These are phyloP conservation scores for Cystobasidium ongulense DNA, from an alignment of 768 basidiomycete genomes.

Conservation along the genomic window DNA sequence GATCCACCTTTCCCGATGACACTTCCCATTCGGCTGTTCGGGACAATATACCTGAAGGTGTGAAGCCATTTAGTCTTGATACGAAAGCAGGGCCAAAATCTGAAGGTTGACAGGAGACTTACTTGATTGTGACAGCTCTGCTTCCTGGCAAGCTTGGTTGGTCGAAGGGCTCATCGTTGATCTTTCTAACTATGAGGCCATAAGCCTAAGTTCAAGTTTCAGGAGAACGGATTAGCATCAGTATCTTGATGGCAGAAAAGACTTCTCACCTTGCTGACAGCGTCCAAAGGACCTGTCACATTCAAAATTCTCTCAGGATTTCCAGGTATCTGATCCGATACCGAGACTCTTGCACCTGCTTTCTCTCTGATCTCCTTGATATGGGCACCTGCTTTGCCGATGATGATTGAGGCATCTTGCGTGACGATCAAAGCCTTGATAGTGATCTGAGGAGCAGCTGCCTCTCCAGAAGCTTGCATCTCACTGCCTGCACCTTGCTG, in stretches of 20 bases:
- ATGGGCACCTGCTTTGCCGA: constrained; percentile 71
- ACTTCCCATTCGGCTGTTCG: constrained; percentile 97
- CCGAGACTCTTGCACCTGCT: constrained; percentile 89
- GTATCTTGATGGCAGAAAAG: constrained; percentile 9
- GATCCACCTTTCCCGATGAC: constrained; percentile 95
- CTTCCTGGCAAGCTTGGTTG: constrained; percentile 95
- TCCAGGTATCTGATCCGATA: constrained; percentile 95
- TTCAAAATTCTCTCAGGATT: constrained; percentile 98
- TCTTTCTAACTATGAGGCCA: constrained; percentile 93
- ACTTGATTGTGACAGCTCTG: constrained; percentile 97
- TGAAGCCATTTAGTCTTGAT: neutral
- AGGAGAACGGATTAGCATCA: neutral
- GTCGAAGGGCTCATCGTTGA: constrained; percentile 98
- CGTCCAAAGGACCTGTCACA: constrained; percentile 90
- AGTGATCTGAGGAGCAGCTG: constrained; percentile 54
- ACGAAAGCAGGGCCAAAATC: neutral
- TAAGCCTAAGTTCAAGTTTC: constrained; percentile 61
- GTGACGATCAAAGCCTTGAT: constrained; percentile 99
- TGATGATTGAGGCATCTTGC: constrained; percentile 98
- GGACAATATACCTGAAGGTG: constrained; percentile 60
- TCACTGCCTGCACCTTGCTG: neutral
- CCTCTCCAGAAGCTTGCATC: neutral
- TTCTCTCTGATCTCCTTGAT: constrained; percentile 98
- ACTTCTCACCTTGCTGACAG: constrained; percentile 81
- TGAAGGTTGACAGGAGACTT: constrained; percentile 42